Conservation (phyloP, 768 basidiomycete genomes). For the Sistotremastrum suecicum region DNA sequence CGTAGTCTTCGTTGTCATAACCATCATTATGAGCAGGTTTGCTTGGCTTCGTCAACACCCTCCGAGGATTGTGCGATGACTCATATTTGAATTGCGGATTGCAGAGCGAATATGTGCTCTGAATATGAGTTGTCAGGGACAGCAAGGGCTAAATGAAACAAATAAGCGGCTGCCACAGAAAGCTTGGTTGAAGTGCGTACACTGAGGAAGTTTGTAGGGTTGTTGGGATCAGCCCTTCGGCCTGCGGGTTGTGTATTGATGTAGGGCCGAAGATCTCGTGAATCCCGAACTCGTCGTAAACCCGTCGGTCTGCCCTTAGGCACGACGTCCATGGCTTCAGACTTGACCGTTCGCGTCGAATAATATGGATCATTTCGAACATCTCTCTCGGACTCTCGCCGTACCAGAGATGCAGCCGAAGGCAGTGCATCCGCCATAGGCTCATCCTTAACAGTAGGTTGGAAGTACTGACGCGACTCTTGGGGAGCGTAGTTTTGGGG, state of each 20-base stretch:
- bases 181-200: slow-evolving; percentile 31
- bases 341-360: slow-evolving; percentile 44
- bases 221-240: slow-evolving; percentile 59
- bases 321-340: slow-evolving; percentile 58
- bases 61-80: slow-evolving; percentile 83
- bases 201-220: slow-evolving; percentile 53
- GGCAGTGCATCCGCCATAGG: background rate
- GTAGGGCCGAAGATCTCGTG: slow-evolving; percentile 65
- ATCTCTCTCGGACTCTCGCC: slow-evolving; percentile 28
- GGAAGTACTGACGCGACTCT: slow-evolving; percentile 40
- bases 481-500: slow-evolving; percentile 13
- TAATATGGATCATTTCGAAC: slow-evolving; percentile 22
- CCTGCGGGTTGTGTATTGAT: slow-evolving; percentile 47
- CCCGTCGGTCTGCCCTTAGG: slow-evolving; percentile 56
- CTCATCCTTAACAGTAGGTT: slow-evolving; percentile 14
- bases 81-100: slow-evolving; percentile 95
- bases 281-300: slow-evolving; percentile 65
- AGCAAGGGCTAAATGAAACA: slow-evolving; percentile 35
- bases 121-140: slow-evolving; percentile 71
- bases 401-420: slow-evolving; percentile 20
- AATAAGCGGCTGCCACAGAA: slow-evolving; percentile 1
- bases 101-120: slow-evolving; percentile 88
- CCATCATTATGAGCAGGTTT: slow-evolving; percentile 94
- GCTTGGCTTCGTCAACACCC: slow-evolving; percentile 95
- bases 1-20: slow-evolving; percentile 97